A percentile compares a stretch with the other conserved stretches of the same genome.
phyloP scores from a whole-genome alignment of 495 filamentous ascomycete genomes.

The Clavariopsis aquatica region DNA sequence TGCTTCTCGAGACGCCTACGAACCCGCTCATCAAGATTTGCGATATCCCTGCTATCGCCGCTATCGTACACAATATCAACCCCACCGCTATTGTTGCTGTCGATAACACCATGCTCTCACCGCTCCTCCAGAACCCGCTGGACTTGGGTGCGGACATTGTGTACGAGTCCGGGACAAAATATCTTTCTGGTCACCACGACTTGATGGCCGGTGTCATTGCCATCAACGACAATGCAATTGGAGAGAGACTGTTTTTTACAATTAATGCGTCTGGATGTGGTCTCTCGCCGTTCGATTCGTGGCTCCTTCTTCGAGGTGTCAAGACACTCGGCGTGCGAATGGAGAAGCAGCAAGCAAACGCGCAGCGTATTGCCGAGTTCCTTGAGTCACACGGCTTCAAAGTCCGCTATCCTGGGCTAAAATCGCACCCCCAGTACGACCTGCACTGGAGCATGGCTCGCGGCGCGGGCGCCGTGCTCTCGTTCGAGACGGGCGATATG shows the following conservation, averaged over 20 bases:
- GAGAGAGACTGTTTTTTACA: conserved; percentile 89
- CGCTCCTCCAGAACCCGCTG: conserved; percentile 85
- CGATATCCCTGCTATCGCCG: conserved; percentile 78
- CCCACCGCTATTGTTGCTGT: conserved; percentile 82
- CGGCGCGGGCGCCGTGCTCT: conserved; percentile 89
- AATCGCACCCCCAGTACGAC: conserved; percentile 93
- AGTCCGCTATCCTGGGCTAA: conserved; percentile 90
- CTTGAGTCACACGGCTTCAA: conserved; percentile 89
- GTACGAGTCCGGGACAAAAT: conserved; percentile 97
- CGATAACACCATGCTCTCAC: conserved; percentile 98
- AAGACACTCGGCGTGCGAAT: conserved; percentile 97
- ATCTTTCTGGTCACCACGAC: conserved; percentile 96
- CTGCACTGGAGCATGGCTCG: conserved; percentile 93
- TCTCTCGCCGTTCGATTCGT: conserved; percentile 90
- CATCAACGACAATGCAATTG: conserved; percentile 75
- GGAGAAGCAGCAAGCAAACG: conserved; percentile 95
- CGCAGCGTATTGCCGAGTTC: conserved; percentile 86
- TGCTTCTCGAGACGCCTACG: conserved; percentile 92
- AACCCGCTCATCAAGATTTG: conserved; percentile 98
- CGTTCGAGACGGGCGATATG: conserved; percentile 90
- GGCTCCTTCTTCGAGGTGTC: conserved; percentile 88
- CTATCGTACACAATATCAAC: conserved; percentile 73
- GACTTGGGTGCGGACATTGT: conserved; percentile 94
- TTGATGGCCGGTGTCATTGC: conserved; percentile 97
- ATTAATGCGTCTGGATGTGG: conserved; percentile 96